Evolutionary conservation across 805 yeast species (phyloP), one percentile per base, ranked within the genome.

Genomic region (Lachancea fermentati): DNA sequence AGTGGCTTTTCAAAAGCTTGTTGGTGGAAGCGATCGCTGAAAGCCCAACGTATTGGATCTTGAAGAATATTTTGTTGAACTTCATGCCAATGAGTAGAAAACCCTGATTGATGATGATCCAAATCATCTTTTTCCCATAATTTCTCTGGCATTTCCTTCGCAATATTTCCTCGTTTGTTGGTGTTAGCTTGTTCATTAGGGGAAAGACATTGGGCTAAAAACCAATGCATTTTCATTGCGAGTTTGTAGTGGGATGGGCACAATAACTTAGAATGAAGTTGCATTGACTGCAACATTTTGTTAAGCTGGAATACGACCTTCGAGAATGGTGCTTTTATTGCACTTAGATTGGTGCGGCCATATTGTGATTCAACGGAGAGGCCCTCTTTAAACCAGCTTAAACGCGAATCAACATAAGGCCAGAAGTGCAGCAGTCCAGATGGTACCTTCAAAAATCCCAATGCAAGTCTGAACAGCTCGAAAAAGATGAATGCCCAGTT

Each of bases 261-360:
- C 29, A 50, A 51, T n/a, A 58, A 40, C 16, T 44, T 44, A 8
- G 51, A 42, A 32, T 58, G 54, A 11, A 45, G 46, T 3, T 48
- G 45, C 3, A 56, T 37, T 3, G 32, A 41, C 12, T 44, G 35
- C 13, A 60, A 38, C 11, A 54, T 30, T 7, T 44, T 56, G 36
- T 60, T 59, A 57, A 63, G 53, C 32, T 55, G 55, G 29, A 62
- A 59, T n/a, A 59, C 39, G 24, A 51, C 46, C 34, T 54, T 58
- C 7, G 52, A 48, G 19, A 58, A 40, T 3, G 65, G 65, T 30
- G 50, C 49, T 36, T 54, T 58, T 30, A 58, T 58, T 41, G 64
- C 60, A 28, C 53, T 50, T 34, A 60, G 39, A 31, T 51, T 49
- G 2, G 64, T 52, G 4, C 34, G 33, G 5, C 62, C 59, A 14